Base-by-base conservation (phyloP, 2,329 filamentous ascomycete genomes). In the Calcarisporium arbuscula region DNA sequence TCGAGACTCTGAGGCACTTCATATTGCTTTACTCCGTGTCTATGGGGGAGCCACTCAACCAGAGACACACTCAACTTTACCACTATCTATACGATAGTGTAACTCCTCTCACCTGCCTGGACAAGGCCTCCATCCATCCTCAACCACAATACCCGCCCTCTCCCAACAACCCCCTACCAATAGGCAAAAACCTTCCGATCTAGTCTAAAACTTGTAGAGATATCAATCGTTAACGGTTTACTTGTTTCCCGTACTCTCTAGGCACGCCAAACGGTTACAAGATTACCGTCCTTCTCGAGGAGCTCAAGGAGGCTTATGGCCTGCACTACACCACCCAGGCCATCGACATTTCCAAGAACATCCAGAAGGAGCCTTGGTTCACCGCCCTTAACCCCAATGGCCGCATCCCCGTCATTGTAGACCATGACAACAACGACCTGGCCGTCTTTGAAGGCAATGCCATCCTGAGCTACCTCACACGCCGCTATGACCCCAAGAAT, bases 371-470 rank as follows among this genome's bases (percentile, higher is more conserved):
- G 61, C 64, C 70, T 2, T 83, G 79, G 78, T 83, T 74, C 61
- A 75, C 69, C 1, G 70, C 71, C 23, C 51, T 78, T 19, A 71
- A 70, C 39, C 77, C 78, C 23, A 84, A 83, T 54, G 79, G 78
- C 4, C 68, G 77, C 12, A 81, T 82, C 45, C 77, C 78, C 3
- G 77, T 72, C 30, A 70, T 83, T 30, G 68, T 82, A 19, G 78
- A 83, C 58, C 78, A 83, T 44, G 75, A 82, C 54, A 68, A 74
- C 41, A 61, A 62, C 36, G 69, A 58, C 30, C 73, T 82, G 33
- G 58, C 70, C 28, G 76, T 90, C 19, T 90, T 89, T 49, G 85
- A 92, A 58, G 80, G 79, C 28, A 73, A 79, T 30, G 74, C 80
- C 40, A 89, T 89, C 49, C 68, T 89, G 50, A 67, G 74, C 39